Conservation (phyloP, 768 basidiomycete species). For the Hygrophoropsis aurantiaca region DNA sequence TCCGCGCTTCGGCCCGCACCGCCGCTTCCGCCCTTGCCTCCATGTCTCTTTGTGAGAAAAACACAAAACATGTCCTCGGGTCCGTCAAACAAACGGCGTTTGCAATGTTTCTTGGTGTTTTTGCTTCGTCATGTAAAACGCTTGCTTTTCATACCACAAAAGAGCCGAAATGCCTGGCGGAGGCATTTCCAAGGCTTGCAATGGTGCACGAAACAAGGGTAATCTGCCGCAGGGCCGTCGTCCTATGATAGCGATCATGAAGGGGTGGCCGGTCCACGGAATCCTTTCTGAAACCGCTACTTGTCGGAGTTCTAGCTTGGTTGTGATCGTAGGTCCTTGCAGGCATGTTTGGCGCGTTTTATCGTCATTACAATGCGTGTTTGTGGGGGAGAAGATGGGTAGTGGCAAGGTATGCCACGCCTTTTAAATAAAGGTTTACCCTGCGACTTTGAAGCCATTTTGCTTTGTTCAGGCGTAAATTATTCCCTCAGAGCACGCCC, state of each 20-base stretch:
- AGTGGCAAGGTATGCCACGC: not conserved
- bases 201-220: slow-evolving; percentile 5
- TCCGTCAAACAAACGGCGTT: too few relatives aligned
- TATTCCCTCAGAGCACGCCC: too few relatives aligned
- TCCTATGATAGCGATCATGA: not conserved
- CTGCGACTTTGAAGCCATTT: too few relatives aligned
- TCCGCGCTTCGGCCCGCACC: slow-evolving; percentile 15
- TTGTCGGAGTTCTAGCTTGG: too few relatives aligned
- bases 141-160: not conserved
- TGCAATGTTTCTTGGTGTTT: too few relatives aligned
- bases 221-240: not conserved
- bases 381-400: not conserved
- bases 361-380: not conserved
- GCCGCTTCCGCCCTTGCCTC: not conserved
- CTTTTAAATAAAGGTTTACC: too few relatives aligned
- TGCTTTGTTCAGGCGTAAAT: too few relatives aligned
- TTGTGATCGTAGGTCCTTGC: too few relatives aligned
- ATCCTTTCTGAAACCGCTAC: too few relatives aligned
- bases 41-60: too few relatives aligned
- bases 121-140: not conserved
- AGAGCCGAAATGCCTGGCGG: not conserved
- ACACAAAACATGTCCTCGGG: too few relatives aligned
- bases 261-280: not conserved
- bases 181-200: slow-evolving; percentile 2
- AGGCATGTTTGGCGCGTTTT: too few relatives aligned